A percentile compares a stretch with the other conserved stretches of the same genome.
Conservation (phyloP, 305 asterid genomes). For the Caryopteris hybrid region DNA sequence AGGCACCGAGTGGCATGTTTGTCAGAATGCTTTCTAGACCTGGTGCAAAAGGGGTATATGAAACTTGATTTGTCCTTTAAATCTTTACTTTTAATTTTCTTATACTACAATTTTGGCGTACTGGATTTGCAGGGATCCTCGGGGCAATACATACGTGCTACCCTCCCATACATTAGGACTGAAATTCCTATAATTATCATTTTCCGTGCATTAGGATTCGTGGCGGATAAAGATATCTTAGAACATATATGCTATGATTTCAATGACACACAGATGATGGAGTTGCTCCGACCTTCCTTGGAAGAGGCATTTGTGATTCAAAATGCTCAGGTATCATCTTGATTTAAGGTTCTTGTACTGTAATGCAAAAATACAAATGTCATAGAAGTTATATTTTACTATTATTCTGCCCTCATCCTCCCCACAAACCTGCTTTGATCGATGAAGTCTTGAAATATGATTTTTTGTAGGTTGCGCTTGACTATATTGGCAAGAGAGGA, state of each 20-base stretch:
- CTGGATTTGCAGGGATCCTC: constrained; percentile 65
- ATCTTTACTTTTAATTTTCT: neutral
- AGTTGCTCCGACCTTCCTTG: constrained; percentile 73
- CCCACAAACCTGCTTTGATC: neutral
- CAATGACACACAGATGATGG: constrained; percentile 79
- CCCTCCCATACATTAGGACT: constrained; percentile 83
- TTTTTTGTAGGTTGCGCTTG: constrained; percentile 56
- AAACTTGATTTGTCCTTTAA: constrained; percentile 18
- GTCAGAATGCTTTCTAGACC: constrained; percentile 89
- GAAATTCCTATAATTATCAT: constrained; percentile 85
- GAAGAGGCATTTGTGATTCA: constrained; percentile 92
- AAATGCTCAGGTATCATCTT: constrained; percentile 49
- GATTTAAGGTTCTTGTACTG: neutral
- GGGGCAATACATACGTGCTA: constrained; percentile 84
- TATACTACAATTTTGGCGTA: neutral
- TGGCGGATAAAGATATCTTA: constrained; percentile 77
- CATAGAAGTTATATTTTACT: neutral
- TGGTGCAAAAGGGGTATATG: constrained; percentile 78
- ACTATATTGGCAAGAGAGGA: constrained; percentile 88
- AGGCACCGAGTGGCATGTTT: constrained; percentile 90
- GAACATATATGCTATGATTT: constrained; percentile 90
- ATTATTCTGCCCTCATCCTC: too few species aligned
- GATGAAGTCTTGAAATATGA: neutral
- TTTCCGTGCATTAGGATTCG: constrained; percentile 78
- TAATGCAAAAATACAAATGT: neutral